Evolutionary conservation across 1,284 basidiomycete genomes (phyloP).

Genomic region (Polyporus tsugae): DNA sequence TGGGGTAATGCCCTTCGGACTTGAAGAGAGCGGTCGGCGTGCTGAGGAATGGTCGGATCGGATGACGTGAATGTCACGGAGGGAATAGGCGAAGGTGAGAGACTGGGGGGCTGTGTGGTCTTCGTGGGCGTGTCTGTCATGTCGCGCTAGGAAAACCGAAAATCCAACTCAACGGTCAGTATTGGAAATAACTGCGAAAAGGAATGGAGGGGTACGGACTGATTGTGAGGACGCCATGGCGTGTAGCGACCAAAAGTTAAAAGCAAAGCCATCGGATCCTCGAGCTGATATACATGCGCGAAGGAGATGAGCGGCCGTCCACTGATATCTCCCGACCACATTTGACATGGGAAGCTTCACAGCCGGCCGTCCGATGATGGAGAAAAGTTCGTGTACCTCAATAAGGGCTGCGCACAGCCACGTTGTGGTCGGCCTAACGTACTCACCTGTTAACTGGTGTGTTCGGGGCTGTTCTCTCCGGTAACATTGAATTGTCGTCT

Average conservation of each 20-base stretch:
- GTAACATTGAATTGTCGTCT: neutral
- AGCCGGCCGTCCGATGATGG: too few species aligned
- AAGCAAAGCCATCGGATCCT: neutral
- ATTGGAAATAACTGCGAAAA: neutral
- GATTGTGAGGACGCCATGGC: neutral
- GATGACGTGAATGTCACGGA: neutral
- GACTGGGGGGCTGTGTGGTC: neutral
- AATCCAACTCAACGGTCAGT: neutral
- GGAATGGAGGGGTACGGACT: neutral
- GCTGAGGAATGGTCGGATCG: neutral
- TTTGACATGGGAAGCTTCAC: neutral
- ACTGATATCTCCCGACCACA: neutral
- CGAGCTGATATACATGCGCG: neutral
- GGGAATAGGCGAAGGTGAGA: neutral
- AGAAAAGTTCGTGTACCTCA: neutral
- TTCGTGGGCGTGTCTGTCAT: neutral
- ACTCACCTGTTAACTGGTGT: neutral
- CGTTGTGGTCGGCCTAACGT: conserved; percentile 1
- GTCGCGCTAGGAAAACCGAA: neutral
- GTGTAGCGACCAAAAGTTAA: neutral
- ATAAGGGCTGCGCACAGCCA: neutral
- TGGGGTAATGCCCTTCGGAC: neutral
- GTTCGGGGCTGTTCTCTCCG: neutral
- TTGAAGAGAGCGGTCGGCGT: neutral
- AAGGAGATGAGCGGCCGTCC: neutral